Percentiles rank a stretch among this genome's conserved stretches.
phyloP scores from a whole-genome alignment of 306 rosid genomes.

The Biancaea sappan region DNA sequence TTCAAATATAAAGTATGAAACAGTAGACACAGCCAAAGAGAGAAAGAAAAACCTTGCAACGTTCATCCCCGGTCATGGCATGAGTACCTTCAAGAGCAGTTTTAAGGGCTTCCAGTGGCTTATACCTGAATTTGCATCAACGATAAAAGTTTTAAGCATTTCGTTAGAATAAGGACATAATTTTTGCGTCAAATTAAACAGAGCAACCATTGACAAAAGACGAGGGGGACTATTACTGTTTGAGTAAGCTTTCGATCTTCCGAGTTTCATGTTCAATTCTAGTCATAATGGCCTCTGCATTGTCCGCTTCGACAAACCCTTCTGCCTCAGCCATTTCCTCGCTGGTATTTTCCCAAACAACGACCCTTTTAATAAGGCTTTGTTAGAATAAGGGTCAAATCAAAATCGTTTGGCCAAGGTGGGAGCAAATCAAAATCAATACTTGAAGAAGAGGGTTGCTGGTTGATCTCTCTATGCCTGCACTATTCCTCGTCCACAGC shows the following conservation, averaged over 20 bases:
- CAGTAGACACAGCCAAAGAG: neutral
- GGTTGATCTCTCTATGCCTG: neutral
- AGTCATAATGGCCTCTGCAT: constrained; percentile 88
- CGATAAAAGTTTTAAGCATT: neutral
- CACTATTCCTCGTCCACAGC: neutral
- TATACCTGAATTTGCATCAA: constrained; percentile 53
- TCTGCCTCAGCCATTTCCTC: constrained; percentile 60
- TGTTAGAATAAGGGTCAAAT: neutral
- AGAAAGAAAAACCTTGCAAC: constrained; percentile 71
- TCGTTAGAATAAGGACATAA: neutral
- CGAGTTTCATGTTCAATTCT: constrained; percentile 94
- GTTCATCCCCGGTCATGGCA: constrained; percentile 84
- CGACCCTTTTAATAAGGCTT: neutral
- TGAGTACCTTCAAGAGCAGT: constrained; percentile 97
- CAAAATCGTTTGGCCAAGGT: neutral
- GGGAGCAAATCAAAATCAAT: neutral
- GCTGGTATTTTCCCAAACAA: constrained; percentile 26
- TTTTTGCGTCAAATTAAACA: neutral
- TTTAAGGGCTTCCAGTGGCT: constrained; percentile 87
- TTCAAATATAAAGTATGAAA: neutral
- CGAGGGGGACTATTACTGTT: constrained; percentile 52
- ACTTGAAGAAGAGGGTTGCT: neutral
- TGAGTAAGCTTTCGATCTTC: constrained; percentile 95
- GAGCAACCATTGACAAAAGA: neutral
- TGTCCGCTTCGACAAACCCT: constrained; percentile 76